Evolutionary conservation across 805 yeast genomes (phyloP), one percentile per base, ranked within the genome.

Genomic region (Schizosaccharomyces cryophilus): DNA sequence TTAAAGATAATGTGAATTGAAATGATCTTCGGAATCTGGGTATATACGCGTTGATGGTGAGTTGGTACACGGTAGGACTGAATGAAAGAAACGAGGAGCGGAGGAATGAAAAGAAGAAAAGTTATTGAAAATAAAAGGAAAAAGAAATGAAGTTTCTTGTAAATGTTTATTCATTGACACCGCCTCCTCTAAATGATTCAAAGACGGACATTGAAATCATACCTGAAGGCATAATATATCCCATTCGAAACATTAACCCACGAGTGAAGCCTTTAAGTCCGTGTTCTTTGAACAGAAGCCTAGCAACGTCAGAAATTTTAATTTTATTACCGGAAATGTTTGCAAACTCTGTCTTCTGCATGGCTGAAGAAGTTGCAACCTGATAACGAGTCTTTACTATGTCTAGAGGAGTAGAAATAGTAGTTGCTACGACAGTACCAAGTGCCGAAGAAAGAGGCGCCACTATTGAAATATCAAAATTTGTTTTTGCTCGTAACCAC

Each of bases 361-460:
- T 56, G 11, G 42, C 54, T 40, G 61, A 45, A 19, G 61, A 38
- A 5, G 51, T 59, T n/a, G 61, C 42, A n/a, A 59, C 61, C 67
- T 74, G 77, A 65, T 74, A 77, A 11, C 77, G 67, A n/a, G 77
- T 74, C 62, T 73, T 74, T 38, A 74, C 69, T 15, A 74, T 73
- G 62, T 73, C 76, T 29, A 74, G 63, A 59, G 72, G 72, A 63
- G 74, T 74, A 19, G 76, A 72, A 13, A 64, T 66, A 9, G 69
- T 62, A 21, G 71, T 70, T 1, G 76, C 74, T 9, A 68, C 62
- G 0, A 69, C 61, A 1, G 74, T 69, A 13, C 77, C 75, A 1
- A 62, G 54, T 1, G 74, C 73, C 0, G 76, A 73, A 1, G 72
- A n/a, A 7, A 59, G 40, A 7, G 47, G 54, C 13, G 54, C 31